Conservation (phyloP, 805 yeast species). For the Hemisphaericaspora nanyangensis region DNA sequence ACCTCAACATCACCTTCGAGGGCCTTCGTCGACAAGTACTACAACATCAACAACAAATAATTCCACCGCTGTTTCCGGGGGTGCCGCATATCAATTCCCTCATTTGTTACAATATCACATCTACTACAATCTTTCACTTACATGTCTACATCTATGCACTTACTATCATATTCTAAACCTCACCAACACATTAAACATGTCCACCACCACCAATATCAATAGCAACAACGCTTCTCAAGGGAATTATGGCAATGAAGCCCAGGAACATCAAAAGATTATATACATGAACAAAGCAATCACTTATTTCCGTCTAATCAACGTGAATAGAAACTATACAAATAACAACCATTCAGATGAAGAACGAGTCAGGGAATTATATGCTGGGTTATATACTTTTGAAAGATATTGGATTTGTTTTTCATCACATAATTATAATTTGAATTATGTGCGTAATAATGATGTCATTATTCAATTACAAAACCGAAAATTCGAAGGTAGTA, state of each 20-base stretch:
- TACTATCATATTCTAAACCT: constrained; percentile 28
- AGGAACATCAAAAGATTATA: constrained; percentile 29
- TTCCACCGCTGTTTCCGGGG: too few relatives aligned
- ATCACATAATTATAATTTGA: constrained; percentile 12
- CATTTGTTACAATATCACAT: constrained; percentile 21
- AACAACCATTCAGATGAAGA: constrained; percentile 22
- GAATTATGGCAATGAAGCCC: constrained; percentile 15
- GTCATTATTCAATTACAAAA: constrained; percentile 7
- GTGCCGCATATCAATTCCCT: constrained; percentile 11
- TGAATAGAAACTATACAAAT: constrained; percentile 17
- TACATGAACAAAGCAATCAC: constrained; percentile 27
- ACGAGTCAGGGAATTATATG: constrained; percentile 36
- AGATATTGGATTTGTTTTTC: constrained; percentile 18
- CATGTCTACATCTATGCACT: constrained; percentile 25
- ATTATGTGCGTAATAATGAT: constrained; percentile 10
- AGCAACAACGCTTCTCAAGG: background rate
- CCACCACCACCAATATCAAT: too few relatives aligned
- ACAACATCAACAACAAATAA: background rate
- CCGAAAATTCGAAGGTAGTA: constrained; percentile 1
- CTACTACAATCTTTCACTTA: constrained; percentile 27
- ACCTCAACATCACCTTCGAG: constrained; percentile 6
- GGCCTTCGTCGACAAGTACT: background rate
- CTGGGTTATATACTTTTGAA: constrained; percentile 25
- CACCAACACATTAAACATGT: constrained; percentile 20
- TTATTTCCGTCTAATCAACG: constrained; percentile 27